Base-by-base conservation (phyloP, 2,329 filamentous ascomycete species). In the Thielaviopsis musarum region DNA sequence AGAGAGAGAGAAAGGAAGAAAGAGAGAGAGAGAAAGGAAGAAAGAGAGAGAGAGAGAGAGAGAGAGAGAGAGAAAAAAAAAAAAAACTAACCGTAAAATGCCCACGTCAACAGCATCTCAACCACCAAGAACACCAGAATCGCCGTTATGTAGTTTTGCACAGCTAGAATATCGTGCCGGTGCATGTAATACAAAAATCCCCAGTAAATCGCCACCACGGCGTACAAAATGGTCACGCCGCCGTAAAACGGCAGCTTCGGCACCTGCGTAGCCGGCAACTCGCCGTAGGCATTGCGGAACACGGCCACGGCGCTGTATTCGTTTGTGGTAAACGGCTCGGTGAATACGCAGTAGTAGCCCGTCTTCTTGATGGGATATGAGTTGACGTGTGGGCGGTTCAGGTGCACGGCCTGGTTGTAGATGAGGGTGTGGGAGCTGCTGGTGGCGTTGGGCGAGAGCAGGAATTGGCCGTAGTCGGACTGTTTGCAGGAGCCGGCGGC, bases 91-190 rank as follows among this genome's bases (percentile, higher is more conserved):
- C 84, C 84, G 70, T 97, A 98, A 74, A 95, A 98, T 52, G 89
- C 90, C 93, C 93, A 98, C 1, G 93, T 98, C 81, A 97, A 91
- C 67, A 97, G 76, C 84, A 97, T 95, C 71, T 98, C 93, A 17
- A 97, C 73, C 17, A 97, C 88, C 52, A 98, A 75, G 73, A 98
- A 98, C 57, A 93, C 82, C 56, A 98, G 77, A 62, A 97, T 98
- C 10, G 93, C 91, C 0, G 93, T 98, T 66, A 98, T 97, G 71
- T 98, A 98, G 70, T 98, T 98, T 72, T 98, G 93, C 1, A 98
- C 93, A 17, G 94, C 86, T 67, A 98, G 83, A 63, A 98, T 97
- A 70, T 98, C 93, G 67, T 87, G 82, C 62, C 91, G 81, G 70
- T 98, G 89, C 71, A 96, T 90, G 67, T 91, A 91, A 73, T 98